Conservation (phyloP, 78 protist species). For the Neovahlkampfia damariscottae region DNA sequence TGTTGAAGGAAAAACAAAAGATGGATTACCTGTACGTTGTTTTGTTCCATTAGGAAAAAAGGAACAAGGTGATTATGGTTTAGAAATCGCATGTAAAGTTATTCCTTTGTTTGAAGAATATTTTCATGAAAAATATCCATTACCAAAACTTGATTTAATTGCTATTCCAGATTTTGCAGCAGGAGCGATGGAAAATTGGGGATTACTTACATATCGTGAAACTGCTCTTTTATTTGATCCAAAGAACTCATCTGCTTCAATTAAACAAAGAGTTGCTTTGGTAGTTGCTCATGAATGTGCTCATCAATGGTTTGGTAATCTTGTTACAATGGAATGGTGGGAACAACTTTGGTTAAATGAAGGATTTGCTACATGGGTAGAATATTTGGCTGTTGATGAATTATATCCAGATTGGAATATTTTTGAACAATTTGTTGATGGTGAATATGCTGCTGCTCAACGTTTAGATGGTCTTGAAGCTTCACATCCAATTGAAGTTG, state of each 20-base stretch:
- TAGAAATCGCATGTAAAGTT: slow-evolving; percentile 52
- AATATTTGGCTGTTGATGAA: slow-evolving; percentile 29
- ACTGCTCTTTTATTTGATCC: slow-evolving; percentile 38
- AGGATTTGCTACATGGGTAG: slow-evolving; percentile 74
- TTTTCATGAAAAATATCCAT: slow-evolving; percentile 61
- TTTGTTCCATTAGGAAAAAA: slow-evolving; percentile 57
- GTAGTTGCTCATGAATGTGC: slow-evolving; percentile 47
- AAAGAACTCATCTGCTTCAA: background rate
- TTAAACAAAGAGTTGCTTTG: slow-evolving; percentile 43
- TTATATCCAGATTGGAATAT: slow-evolving; percentile 75
- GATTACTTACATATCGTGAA: slow-evolving; percentile 67
- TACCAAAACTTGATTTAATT: slow-evolving; percentile 62
- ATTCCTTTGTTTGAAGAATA: slow-evolving; percentile 40
- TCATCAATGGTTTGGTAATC: slow-evolving; percentile 87
- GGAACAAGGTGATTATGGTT: slow-evolving; percentile 24
- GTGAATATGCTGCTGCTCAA: slow-evolving; percentile 37
- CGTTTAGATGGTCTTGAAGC: slow-evolving; percentile 48
- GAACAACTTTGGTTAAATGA: slow-evolving; percentile 80
- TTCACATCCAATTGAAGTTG: slow-evolving; percentile 85
- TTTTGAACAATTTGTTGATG: slow-evolving; percentile 36
- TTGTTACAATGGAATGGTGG: slow-evolving; percentile 97
- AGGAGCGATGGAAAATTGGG: slow-evolving; percentile 77
- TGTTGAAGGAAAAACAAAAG: background rate
- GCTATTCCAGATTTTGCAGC: slow-evolving; percentile 64
- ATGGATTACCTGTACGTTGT: slow-evolving; percentile 34